Percentiles rank a stretch among this genome's conserved stretches.
phyloP scores from a whole-genome alignment of 139 green algal species.

The Edaphochlamys debaryana region DNA sequence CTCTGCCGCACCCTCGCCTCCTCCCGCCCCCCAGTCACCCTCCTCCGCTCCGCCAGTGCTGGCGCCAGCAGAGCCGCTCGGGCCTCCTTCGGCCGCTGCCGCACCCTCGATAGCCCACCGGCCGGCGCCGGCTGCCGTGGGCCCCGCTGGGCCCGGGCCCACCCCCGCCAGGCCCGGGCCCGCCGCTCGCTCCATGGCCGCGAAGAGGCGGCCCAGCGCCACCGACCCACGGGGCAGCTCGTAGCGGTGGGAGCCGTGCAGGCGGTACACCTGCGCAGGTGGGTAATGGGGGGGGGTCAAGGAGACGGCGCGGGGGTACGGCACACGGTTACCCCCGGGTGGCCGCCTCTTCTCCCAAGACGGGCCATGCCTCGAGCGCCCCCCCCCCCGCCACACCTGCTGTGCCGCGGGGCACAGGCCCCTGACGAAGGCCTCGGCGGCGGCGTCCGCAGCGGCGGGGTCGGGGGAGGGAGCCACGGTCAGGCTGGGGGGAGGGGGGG shows the following conservation, averaged over 20 bases:
- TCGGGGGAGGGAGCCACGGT: neutral
- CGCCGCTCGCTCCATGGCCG: neutral
- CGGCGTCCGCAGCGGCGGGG: neutral
- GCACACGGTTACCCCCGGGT: neutral
- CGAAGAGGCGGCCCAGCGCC: conserved; percentile 3
- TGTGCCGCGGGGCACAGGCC: neutral
- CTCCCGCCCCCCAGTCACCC: no score
- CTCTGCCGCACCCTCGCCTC: no score
- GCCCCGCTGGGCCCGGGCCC: neutral
- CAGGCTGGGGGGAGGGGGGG: neutral
- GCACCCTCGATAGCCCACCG: neutral
- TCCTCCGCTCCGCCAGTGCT: no score
- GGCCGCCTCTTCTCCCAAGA: neutral
- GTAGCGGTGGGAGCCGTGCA: conserved; percentile 29
- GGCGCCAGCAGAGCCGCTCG: neutral
- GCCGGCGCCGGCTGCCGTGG: neutral
- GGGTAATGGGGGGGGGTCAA: neutral
- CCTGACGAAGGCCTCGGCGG: conserved; percentile 1
- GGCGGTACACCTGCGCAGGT: conserved; percentile 32
- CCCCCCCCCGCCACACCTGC: neutral
- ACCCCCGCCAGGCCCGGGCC: neutral
- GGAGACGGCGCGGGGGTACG: neutral
- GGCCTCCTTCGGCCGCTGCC: neutral
- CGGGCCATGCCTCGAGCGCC: neutral
- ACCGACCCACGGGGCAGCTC: conserved; percentile 4